Evolutionary conservation across 2,329 filamentous ascomycete genomes (phyloP).

Genomic region (Hymenoscyphus infarciens): DNA sequence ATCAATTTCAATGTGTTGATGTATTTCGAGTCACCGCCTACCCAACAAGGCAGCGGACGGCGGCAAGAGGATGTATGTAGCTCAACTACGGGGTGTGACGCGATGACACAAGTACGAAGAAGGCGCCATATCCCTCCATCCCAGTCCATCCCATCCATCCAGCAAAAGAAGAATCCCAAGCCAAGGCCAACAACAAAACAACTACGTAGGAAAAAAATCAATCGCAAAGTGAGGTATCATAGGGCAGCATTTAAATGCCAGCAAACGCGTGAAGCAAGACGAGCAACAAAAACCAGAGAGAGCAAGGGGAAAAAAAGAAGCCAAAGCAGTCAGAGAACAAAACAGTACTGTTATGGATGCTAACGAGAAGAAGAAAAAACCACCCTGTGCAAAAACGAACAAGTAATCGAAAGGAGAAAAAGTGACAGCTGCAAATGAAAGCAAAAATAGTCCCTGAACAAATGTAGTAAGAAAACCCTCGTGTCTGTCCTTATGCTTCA

Average conservation of each 20-base stretch:
- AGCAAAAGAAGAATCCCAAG: background rate
- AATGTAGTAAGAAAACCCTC: conserved; percentile 21
- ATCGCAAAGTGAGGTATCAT: conserved; percentile 17
- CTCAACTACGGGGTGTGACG: too few species aligned
- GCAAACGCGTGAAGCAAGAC: conserved; percentile 2
- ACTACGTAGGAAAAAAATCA: background rate
- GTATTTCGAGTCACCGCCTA: too few species aligned
- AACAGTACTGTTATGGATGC: conserved; percentile 11
- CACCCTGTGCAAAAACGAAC: background rate
- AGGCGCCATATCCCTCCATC: background rate
- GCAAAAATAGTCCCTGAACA: conserved; percentile 14
- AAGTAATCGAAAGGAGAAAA: background rate
- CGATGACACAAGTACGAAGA: too few species aligned
- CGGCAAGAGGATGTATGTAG: too few species aligned
- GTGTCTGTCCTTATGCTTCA: conserved; percentile 8
- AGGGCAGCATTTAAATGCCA: conserved; percentile 15
- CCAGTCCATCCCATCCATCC: background rate
- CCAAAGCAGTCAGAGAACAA: background rate
- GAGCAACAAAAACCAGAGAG: background rate
- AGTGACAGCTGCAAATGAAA: conserved; percentile 12
- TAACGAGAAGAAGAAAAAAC: background rate
- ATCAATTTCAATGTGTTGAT: too few species aligned
- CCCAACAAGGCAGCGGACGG: too few species aligned
- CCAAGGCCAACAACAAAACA: background rate
- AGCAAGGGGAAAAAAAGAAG: conserved; percentile 4